Conservation (phyloP, 2,329 filamentous ascomycete species). For the Aspergillus unguis region DNA sequence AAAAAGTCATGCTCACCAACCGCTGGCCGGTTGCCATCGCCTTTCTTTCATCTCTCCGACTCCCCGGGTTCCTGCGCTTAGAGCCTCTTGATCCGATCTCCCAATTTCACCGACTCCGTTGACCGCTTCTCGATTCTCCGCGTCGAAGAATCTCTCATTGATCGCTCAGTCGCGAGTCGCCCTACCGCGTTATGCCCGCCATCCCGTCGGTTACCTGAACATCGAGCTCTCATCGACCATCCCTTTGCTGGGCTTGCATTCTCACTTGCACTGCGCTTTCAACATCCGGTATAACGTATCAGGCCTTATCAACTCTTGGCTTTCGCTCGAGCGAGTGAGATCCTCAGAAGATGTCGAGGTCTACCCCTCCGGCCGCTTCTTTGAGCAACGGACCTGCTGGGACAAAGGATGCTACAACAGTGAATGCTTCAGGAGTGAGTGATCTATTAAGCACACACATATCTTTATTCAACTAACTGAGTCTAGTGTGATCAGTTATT, state of each 20-base stretch:
- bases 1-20: constrained; percentile 17
- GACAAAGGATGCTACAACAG: constrained; percentile 10
- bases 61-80: not conserved
- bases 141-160: not conserved
- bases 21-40: constrained; percentile 6
- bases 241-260: not conserved
- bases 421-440: constrained; percentile 33
- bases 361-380: constrained; percentile 10
- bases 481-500: constrained; percentile 30
- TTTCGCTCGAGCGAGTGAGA: not conserved
- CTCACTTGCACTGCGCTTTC: not conserved
- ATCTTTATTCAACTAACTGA: constrained; percentile 13
- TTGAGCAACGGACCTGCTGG: constrained; percentile 10
- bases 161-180: constrained; percentile 1
- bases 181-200: constrained; percentile 3
- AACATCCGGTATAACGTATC: not conserved
- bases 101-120: not conserved
- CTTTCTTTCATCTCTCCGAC: not conserved
- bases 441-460: not conserved
- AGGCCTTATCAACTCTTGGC: not conserved
- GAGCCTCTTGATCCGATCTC: not conserved
- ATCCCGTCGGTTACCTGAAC: constrained; percentile 7
- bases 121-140: not conserved
- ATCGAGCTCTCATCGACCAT: not conserved
- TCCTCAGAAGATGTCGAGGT: constrained; percentile 16